A percentile compares a stretch with the other conserved stretches of the same genome.
phyloP scores from a whole-genome alignment of 495 filamentous ascomycete genomes.

The Trichoderma parareesei region DNA sequence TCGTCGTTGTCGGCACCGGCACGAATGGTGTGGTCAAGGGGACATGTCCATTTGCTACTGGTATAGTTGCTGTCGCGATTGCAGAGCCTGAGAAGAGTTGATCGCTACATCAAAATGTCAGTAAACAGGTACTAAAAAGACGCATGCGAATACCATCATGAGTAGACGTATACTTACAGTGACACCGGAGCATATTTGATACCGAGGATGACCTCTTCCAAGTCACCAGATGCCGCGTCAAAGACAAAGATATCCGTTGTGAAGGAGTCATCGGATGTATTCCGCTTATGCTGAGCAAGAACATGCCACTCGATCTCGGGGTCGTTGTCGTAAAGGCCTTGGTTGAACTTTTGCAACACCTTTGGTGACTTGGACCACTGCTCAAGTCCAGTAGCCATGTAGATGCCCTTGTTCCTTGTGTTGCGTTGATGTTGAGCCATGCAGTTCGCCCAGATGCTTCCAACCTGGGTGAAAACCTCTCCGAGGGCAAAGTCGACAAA shows the following conservation, averaged over 20 bases:
- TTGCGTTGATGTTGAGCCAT: conserved; percentile 24
- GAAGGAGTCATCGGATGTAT: conserved; percentile 19
- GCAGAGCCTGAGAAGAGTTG: no score
- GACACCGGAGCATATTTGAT: background rate
- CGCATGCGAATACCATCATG: no score
- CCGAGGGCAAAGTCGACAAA: conserved; percentile 28
- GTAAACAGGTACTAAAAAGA: no score
- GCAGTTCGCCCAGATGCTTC: conserved; percentile 40
- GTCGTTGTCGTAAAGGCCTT: no score
- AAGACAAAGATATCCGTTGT: conserved; percentile 43
- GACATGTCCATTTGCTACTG: no score
- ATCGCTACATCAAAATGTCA: no score
- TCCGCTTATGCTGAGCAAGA: conserved; percentile 18
- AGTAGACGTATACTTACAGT: no score
- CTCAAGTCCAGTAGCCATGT: background rate
- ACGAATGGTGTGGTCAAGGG: no score
- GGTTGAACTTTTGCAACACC: no score
- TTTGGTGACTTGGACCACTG: background rate
- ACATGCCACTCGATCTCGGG: conserved; percentile 21
- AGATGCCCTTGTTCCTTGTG: conserved; percentile 14
- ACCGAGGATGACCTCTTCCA: conserved; percentile 41
- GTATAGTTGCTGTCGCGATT: no score
- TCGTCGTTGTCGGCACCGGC: no score
- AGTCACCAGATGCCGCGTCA: conserved; percentile 25
- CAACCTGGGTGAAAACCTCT: conserved; percentile 38